Evolutionary conservation across 805 yeast species (phyloP).

Genomic region (Candida orba): DNA sequence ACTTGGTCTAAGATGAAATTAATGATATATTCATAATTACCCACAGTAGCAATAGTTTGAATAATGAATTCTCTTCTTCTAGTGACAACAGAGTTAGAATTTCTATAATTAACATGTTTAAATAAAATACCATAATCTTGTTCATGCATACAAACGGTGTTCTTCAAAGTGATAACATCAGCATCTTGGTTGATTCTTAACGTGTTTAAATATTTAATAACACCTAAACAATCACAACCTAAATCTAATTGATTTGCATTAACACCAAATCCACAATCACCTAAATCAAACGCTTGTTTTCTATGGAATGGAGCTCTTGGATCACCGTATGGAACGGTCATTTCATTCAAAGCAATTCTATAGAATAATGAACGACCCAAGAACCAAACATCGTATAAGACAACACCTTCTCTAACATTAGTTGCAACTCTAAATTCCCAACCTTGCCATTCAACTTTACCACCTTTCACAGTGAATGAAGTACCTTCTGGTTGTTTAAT

Average conservation of each 20-base stretch:
- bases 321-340: constrained; percentile 87
- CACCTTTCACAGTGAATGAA: constrained; percentile 52
- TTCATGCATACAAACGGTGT: constrained; percentile 75
- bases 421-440: constrained; percentile 73
- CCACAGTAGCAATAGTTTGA: constrained; percentile 79
- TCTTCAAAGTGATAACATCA: constrained; percentile 54
- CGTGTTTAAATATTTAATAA: constrained; percentile 66
- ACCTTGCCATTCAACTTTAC: constrained; percentile 70
- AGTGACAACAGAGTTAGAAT: constrained; percentile 49
- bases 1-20: constrained; percentile 70
- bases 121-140: constrained; percentile 70
- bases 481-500: constrained; percentile 77
- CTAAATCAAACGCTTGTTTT: constrained; percentile 82
- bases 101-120: constrained; percentile 78
- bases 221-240: constrained; percentile 82
- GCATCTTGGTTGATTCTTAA: constrained; percentile 50
- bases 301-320: constrained; percentile 79
- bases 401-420: constrained; percentile 75
- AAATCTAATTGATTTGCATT: constrained; percentile 59
- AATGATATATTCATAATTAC: constrained; percentile 74
- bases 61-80: constrained; percentile 75
- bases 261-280: constrained; percentile 79
- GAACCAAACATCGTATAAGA: constrained; percentile 62
- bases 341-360: constrained; percentile 68
- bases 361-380: constrained; percentile 72